phyloP scores from a whole-genome alignment of 208 protist species.

The Leishmania tarentolae region DNA sequence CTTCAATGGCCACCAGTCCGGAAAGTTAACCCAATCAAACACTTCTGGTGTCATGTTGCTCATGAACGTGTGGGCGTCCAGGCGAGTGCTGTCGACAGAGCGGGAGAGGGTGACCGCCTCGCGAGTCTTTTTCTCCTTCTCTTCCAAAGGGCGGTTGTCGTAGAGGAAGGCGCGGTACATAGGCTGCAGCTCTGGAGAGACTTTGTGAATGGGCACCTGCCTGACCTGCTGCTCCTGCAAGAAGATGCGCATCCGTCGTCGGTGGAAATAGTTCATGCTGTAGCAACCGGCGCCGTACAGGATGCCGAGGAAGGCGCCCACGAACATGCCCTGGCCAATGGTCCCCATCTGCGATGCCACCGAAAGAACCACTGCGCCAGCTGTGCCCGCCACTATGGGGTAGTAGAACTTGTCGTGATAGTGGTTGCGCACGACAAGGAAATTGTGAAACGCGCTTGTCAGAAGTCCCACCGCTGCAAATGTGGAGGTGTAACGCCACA shows the following conservation, averaged over 20 bases:
- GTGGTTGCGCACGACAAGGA: conserved; percentile 77
- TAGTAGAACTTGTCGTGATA: conserved; percentile 83
- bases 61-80: conserved; percentile 80
- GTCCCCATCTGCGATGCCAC: conserved; percentile 71
- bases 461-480: conserved; percentile 72
- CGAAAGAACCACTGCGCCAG: conserved; percentile 49
- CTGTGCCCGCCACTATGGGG: conserved; percentile 65
- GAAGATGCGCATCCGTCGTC: conserved; percentile 63
- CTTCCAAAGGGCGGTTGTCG: conserved; percentile 83
- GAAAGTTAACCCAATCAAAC: conserved; percentile 89
- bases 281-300: conserved; percentile 78
- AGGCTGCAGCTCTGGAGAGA: conserved; percentile 84
- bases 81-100: conserved; percentile 47
- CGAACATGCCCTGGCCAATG: conserved; percentile 70
- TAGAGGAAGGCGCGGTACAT: conserved; percentile 85
- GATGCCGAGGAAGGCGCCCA: conserved; percentile 66
- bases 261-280: conserved; percentile 77
- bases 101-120: conserved; percentile 61
- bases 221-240: conserved; percentile 74
- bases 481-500: conserved; percentile 85
- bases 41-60: conserved; percentile 86
- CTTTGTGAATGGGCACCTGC: conserved; percentile 80
- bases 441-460: conserved; percentile 74
- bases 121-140: conserved; percentile 46
- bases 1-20: conserved; percentile 90